These are phyloP conservation scores for Funneliformis mosseae DNA, from an alignment of 192 early-diverging fungal genomes.

Conservation along the genomic window DNA sequence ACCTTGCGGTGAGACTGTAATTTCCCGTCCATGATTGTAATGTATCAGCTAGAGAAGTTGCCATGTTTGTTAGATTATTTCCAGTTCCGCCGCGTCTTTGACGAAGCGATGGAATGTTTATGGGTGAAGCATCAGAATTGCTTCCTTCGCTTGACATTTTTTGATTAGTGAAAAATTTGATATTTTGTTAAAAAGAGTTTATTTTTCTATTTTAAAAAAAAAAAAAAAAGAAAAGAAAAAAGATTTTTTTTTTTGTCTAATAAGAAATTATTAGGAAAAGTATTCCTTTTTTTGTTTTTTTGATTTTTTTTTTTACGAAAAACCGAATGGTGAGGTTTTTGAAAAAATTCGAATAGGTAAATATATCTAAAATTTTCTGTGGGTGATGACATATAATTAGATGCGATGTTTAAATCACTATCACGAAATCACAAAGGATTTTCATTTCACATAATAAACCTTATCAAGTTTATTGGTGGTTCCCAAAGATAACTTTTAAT, in stretches of 20 bases:
- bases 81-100: neutral
- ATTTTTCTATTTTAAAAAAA: no score
- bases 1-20: constrained; percentile 7
- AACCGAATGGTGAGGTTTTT: neutral
- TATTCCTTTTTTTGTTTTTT: neutral
- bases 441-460: neutral
- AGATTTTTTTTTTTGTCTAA: neutral
- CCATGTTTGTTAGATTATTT: neutral
- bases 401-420: neutral
- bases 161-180: neutral
- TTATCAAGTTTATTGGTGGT: no score
- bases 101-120: constrained; percentile 25
- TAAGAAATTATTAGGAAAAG: neutral
- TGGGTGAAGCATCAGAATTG: neutral
- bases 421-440: neutral
- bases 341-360: neutral
- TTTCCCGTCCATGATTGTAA: constrained; percentile 29
- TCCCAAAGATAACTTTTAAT: no score
- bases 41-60: constrained; percentile 1
- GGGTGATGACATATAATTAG: neutral
- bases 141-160: neutral
- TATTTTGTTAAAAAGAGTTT: neutral
- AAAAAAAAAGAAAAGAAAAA: no score
- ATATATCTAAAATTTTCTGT: neutral
- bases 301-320: neutral